Conservation (phyloP, 1,284 basidiomycete species). For the Peniophora sp. region DNA sequence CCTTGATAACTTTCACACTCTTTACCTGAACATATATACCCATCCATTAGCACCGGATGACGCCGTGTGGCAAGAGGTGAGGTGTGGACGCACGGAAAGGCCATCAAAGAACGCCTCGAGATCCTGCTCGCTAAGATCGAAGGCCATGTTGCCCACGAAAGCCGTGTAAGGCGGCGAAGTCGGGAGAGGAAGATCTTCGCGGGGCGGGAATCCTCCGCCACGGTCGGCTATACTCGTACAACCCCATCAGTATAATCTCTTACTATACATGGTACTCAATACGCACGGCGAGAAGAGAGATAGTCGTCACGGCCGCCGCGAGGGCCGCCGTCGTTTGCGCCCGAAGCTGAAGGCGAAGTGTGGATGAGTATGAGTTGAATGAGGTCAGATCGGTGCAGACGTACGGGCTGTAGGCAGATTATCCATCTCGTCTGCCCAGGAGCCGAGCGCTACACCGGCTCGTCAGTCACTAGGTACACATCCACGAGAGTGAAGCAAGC, state of each 20-base stretch:
- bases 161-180: conserved; percentile 92
- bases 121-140: conserved; percentile 84
- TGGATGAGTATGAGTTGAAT: conserved; percentile 7
- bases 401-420: conserved; percentile 81
- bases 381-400: conserved; percentile 24
- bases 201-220: conserved; percentile 33
- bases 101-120: conserved; percentile 75
- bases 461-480: conserved; percentile 8
- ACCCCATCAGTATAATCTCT: conserved; percentile 4
- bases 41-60: not conserved
- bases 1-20: conserved; percentile 88
- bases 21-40: conserved; percentile 47
- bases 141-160: conserved; percentile 92
- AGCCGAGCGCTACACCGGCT: conserved; percentile 57
- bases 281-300: conserved; percentile 50
- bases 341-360: conserved; percentile 44
- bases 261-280: conserved; percentile 3
- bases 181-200: conserved; percentile 93
- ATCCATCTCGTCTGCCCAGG: conserved; percentile 98
- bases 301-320: conserved; percentile 57
- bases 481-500: conserved; percentile 19
- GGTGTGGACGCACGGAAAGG: conserved; percentile 41
- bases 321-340: conserved; percentile 55
- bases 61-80: not conserved
- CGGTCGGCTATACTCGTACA: conserved; percentile 51